Conservation (phyloP, 2,329 filamentous ascomycete species). For the Fusarium falciforme region DNA sequence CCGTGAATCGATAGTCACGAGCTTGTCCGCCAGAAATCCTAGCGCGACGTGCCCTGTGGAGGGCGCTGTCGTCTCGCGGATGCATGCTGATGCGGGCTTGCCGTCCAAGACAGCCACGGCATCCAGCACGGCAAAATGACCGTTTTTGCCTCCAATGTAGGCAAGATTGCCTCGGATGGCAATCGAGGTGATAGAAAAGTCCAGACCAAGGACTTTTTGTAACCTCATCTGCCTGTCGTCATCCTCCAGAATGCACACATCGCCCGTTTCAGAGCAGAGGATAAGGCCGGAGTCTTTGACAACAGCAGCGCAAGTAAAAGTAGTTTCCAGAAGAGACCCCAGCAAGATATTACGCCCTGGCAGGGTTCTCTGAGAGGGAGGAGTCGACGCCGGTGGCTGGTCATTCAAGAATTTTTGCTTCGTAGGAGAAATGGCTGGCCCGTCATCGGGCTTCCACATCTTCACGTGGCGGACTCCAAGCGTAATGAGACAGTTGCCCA, state of each 20-base stretch:
- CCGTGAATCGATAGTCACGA: slow-evolving; percentile 80
- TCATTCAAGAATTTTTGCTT: slow-evolving; percentile 69
- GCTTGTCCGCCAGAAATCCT: slow-evolving; percentile 73
- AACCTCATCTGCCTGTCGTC: slow-evolving; percentile 78
- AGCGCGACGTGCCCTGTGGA: slow-evolving; percentile 70
- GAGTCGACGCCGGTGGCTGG: slow-evolving; percentile 43
- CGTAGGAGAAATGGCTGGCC: slow-evolving; percentile 66
- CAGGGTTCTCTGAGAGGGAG: slow-evolving; percentile 69
- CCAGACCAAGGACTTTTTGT: slow-evolving; percentile 71
- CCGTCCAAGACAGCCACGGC: slow-evolving; percentile 61
- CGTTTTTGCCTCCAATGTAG: slow-evolving; percentile 77
- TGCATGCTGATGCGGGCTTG: slow-evolving; percentile 47
- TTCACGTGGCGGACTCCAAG: slow-evolving; percentile 93
- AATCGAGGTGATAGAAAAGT: slow-evolving; percentile 76
- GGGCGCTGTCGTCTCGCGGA: slow-evolving; percentile 53
- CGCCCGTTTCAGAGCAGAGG: slow-evolving; percentile 87
- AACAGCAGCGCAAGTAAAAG: slow-evolving; percentile 83
- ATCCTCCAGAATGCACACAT: slow-evolving; percentile 90
- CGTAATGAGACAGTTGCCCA: slow-evolving; percentile 85
- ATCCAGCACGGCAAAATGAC: slow-evolving; percentile 66
- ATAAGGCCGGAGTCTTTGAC: slow-evolving; percentile 77
- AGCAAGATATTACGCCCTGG: slow-evolving; percentile 89
- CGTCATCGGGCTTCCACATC: slow-evolving; percentile 87
- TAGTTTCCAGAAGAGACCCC: slow-evolving; percentile 82
- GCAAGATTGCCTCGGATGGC: slow-evolving; percentile 68